Evolutionary conservation across 192 early-diverging fungal species (phyloP).

Genomic region (Coemansia furcata): DNA sequence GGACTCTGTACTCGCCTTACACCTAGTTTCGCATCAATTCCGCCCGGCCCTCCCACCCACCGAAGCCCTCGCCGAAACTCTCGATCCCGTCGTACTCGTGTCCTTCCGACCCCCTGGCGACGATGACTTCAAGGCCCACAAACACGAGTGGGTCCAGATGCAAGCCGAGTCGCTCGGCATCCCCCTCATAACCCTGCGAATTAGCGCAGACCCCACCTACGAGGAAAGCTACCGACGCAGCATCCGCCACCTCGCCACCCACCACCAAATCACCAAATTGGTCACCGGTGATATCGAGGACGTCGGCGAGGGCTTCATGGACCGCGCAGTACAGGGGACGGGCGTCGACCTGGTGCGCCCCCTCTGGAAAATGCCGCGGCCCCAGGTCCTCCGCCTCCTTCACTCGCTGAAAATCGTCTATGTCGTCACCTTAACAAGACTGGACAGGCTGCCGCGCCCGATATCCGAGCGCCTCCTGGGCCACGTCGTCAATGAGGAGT

Average conservation of each 20-base stretch:
- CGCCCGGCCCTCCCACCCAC: background rate
- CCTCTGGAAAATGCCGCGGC: slow-evolving; percentile 55
- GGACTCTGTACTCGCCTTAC: slow-evolving; percentile 58
- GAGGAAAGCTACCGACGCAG: slow-evolving; percentile 49
- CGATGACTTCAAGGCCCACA: slow-evolving; percentile 58
- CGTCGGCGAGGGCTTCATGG: slow-evolving; percentile 63
- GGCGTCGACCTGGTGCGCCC: slow-evolving; percentile 54
- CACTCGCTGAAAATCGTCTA: slow-evolving; percentile 16
- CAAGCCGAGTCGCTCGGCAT: slow-evolving; percentile 55
- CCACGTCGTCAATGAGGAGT: slow-evolving; percentile 28
- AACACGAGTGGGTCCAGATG: slow-evolving; percentile 42
- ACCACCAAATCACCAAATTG: slow-evolving; percentile 49
- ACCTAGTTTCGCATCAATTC: slow-evolving; percentile 35
- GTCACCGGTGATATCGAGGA: slow-evolving; percentile 65
- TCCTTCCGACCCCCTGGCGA: slow-evolving; percentile 53
- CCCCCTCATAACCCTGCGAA: slow-evolving; percentile 39
- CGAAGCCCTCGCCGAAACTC: background rate
- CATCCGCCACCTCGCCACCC: slow-evolving; percentile 39
- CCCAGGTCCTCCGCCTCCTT: slow-evolving; percentile 49
- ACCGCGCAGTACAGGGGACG: slow-evolving; percentile 51
- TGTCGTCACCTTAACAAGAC: slow-evolving; percentile 22
- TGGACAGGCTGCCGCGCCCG: slow-evolving; percentile 8
- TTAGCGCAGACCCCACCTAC: slow-evolving; percentile 51
- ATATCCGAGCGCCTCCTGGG: slow-evolving; percentile 48
- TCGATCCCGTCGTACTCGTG: slow-evolving; percentile 44